Evolutionary conservation across 1,139 yeast species (phyloP).

Genomic region (Blastobotrys arbuscula): DNA sequence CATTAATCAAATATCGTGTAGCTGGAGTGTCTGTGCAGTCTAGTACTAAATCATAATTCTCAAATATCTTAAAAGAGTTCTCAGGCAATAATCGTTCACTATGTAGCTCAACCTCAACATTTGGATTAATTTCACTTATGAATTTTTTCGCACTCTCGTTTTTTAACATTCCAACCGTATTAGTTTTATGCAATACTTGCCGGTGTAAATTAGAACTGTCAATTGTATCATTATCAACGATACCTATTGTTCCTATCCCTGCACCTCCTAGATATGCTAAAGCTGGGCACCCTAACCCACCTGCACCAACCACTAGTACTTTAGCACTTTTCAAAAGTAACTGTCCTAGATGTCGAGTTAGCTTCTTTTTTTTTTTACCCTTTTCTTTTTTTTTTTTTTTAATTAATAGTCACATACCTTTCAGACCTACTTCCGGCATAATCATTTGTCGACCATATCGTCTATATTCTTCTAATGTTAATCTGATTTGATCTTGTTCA

Average conservation of each 20-base stretch:
- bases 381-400: not conserved
- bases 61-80: slow-evolving; percentile 61
- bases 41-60: slow-evolving; percentile 64
- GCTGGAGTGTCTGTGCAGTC: slow-evolving; percentile 96
- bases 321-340: slow-evolving; percentile 48
- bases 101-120: slow-evolving; percentile 50
- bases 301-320: slow-evolving; percentile 86
- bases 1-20: slow-evolving; percentile 81
- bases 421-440: slow-evolving; percentile 67
- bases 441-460: slow-evolving; percentile 95
- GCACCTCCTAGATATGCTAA: slow-evolving; percentile 79
- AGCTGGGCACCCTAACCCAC: slow-evolving; percentile 95
- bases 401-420: slow-evolving; percentile 17
- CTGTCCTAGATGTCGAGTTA: slow-evolving; percentile 40
- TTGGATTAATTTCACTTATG: slow-evolving; percentile 55
- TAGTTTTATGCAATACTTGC: slow-evolving; percentile 73
- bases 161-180: slow-evolving; percentile 61
- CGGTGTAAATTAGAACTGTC: slow-evolving; percentile 84
- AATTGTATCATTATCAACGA: slow-evolving; percentile 81
- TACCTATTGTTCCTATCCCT: slow-evolving; percentile 62
- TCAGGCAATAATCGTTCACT: slow-evolving; percentile 46
- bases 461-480: slow-evolving; percentile 57
- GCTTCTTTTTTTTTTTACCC: too few species aligned
- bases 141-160: slow-evolving; percentile 68
- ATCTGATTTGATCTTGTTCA: not conserved